Base-by-base conservation (phyloP, 31 red algal genomes). In the Odonthalia washingtoniensis region DNA sequence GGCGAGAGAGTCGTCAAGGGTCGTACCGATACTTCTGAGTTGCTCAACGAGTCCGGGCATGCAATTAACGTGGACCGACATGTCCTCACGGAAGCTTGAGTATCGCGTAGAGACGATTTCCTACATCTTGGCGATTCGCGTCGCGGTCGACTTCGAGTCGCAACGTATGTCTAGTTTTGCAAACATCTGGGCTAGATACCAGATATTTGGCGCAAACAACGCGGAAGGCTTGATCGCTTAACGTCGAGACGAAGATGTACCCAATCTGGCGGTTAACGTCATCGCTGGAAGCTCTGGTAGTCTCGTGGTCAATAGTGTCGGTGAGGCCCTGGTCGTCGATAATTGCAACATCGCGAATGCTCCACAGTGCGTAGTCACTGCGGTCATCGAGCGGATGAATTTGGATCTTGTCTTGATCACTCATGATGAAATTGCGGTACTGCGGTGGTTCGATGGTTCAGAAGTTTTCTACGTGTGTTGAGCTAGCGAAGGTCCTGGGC, bases 101-200 rank as follows among this genome's bases (percentile, higher is more conserved):
- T 31, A 72, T 62, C 66, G 64, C 21, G 14, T 53, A 16, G 26
- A 70, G 31, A 87, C 83, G 5, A 87, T 41, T 0, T 87, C 83
- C 40, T 40, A 65, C 46, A 87, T 87, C 38, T 76, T 87, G 1
- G 1, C 52, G 3, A 87, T 87, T 16, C 1, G 45, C 0, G 83
- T 76, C 31, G 72, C 83, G 12, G 72, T 77, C 9, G 44, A 65
- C 0, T 0, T 77, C 6, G 83, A 87, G 0, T 37, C 36, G 31
- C 57, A 87, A 18, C 83, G 0, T 14, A 17, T 4, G 1, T 87
- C 46, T 1, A 87, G 41, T 30, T 75, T 75, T 0, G 28, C 26
- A 0, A 87, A 5, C 70, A 87, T 76, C 26, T 77, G 32, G 30
- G 65, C 14, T 4, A 52, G 83, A 31, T 87, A 26, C 30, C 46